Conservation (phyloP, 2,329 filamentous ascomycete genomes). For the Moelleriella libera region DNA sequence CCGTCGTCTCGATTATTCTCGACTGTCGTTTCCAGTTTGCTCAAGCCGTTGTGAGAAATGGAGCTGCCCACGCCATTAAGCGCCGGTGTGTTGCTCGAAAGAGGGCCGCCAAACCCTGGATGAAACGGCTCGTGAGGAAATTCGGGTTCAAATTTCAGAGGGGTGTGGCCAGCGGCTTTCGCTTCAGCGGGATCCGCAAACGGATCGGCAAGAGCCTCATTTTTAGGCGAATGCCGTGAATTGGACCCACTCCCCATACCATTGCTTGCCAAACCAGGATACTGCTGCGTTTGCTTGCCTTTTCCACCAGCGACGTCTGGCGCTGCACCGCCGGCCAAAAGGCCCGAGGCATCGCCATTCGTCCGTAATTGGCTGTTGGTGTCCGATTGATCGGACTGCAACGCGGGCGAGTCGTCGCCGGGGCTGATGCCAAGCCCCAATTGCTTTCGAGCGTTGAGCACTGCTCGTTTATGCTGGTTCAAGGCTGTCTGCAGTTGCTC, state of each 20-base stretch:
- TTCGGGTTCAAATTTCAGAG: constrained; percentile 8
- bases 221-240: constrained; percentile 9
- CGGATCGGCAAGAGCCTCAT: constrained; percentile 19
- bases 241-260: constrained; percentile 8
- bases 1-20: constrained; percentile 12
- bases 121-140: constrained; percentile 23
- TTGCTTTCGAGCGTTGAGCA: constrained; percentile 48
- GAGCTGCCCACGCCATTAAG: constrained; percentile 4
- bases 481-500: constrained; percentile 75
- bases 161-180: constrained; percentile 5
- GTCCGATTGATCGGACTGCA: constrained; percentile 13
- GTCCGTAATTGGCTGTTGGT: constrained; percentile 1
- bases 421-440: constrained; percentile 23
- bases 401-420: constrained; percentile 13
- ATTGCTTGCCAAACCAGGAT: constrained; percentile 10
- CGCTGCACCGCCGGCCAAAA: background rate
- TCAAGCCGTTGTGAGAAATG: constrained; percentile 6
- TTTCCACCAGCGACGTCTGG: constrained; percentile 9
- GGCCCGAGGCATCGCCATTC: background rate
- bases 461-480: constrained; percentile 70
- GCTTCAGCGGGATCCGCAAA: constrained; percentile 14
- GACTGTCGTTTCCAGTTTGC: constrained; percentile 7
- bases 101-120: constrained; percentile 17
- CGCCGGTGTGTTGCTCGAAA: background rate
- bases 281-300: constrained; percentile 19